Evolutionary conservation across 371 early-diverging fungal genomes (phyloP).

Genomic region (Polyrhizophydium stewartii): DNA sequence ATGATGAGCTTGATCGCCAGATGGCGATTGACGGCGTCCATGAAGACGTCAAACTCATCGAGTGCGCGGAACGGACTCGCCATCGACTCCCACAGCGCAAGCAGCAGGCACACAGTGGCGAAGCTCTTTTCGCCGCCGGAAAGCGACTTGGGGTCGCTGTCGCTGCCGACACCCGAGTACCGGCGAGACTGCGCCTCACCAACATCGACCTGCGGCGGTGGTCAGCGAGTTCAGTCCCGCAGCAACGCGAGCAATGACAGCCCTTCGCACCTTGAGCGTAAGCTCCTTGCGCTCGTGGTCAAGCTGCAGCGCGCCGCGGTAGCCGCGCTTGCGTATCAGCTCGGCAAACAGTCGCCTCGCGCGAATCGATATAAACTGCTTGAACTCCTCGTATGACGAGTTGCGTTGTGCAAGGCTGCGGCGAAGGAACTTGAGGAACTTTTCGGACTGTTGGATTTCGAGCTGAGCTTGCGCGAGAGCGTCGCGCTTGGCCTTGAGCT

Average conservation of each 20-base stretch:
- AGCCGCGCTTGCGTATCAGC: slow-evolving; percentile 79
- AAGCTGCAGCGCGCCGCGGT: slow-evolving; percentile 79
- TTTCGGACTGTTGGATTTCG: slow-evolving; percentile 1
- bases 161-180: slow-evolving; percentile 28
- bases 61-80: slow-evolving; percentile 91
- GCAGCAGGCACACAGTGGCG: slow-evolving; percentile 92
- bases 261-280: slow-evolving; percentile 57
- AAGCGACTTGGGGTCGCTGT: slow-evolving; percentile 84
- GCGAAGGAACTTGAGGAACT: slow-evolving; percentile 33
- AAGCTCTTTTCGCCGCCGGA: slow-evolving; percentile 99
- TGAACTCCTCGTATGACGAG: slow-evolving; percentile 62
- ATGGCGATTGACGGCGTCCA: slow-evolving; percentile 96
- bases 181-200: not conserved
- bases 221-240: too few relatives aligned
- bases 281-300: slow-evolving; percentile 71
- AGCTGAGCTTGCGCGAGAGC: slow-evolving; percentile 3
- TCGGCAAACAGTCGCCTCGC: slow-evolving; percentile 69
- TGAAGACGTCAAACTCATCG: slow-evolving; percentile 99
- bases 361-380: slow-evolving; percentile 64
- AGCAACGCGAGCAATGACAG: too few relatives aligned
- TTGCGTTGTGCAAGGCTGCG: slow-evolving; percentile 56
- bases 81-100: slow-evolving; percentile 97
- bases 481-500: not conserved
- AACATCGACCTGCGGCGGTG: too few relatives aligned
- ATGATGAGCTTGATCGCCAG: slow-evolving; percentile 86